Conservation (phyloP, 495 filamentous ascomycete genomes). For the Trypethelium eluteriae region DNA sequence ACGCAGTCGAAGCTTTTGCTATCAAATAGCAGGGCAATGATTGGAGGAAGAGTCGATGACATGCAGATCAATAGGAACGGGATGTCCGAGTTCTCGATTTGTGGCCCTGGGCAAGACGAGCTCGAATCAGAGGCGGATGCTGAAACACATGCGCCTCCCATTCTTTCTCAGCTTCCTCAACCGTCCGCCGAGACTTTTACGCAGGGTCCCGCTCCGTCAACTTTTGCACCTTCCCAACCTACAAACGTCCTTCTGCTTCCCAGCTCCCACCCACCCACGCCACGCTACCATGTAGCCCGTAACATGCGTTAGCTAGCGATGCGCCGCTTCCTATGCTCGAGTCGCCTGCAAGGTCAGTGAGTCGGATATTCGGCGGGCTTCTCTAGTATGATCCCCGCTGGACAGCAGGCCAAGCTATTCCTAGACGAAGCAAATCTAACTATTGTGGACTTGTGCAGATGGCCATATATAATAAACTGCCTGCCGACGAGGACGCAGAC, state of each 20-base stretch:
- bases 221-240: background rate
- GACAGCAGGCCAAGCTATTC: background rate
- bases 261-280: background rate
- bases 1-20: no score
- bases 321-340: background rate
- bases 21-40: background rate
- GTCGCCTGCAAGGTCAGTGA: background rate
- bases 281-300: background rate
- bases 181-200: background rate
- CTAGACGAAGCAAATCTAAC: background rate
- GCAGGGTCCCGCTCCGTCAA: background rate
- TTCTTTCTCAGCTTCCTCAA: background rate
- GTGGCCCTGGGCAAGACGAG: background rate
- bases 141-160: constrained; percentile 7
- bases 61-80: background rate
- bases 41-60: background rate
- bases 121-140: background rate
- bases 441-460: background rate
- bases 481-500: background rate
- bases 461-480: background rate
- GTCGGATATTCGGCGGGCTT: background rate
- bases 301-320: background rate
- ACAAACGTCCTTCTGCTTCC: background rate
- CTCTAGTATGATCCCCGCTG: background rate
- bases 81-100: no score